Conservation (phyloP, 306 rosid genomes). For the Vigna trinervia region DNA sequence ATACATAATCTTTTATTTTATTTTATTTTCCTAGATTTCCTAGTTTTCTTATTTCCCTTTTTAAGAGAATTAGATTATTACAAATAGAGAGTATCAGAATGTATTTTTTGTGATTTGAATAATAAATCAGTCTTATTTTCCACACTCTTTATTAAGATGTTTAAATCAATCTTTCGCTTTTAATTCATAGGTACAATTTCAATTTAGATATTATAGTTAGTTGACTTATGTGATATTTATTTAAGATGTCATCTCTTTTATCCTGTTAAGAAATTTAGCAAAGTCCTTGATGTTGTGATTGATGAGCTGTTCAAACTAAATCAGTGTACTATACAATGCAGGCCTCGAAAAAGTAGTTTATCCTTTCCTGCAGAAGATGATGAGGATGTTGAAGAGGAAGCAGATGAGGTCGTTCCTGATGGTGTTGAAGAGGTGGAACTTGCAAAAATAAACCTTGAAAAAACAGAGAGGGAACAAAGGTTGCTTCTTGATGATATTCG, state of each 20-base stretch:
- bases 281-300: slow-evolving; percentile 43
- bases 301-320: slow-evolving; percentile 44
- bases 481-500: slow-evolving; percentile 87
- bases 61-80: too few species aligned
- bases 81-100: too few species aligned
- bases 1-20: too few species aligned
- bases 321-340: slow-evolving; percentile 50
- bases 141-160: slow-evolving; percentile 2
- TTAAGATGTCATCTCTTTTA: slow-evolving; percentile 6
- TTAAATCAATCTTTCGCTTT: slow-evolving; percentile 12
- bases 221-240: neutral
- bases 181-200: slow-evolving; percentile 8
- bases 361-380: slow-evolving; percentile 91
- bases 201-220: slow-evolving; percentile 29
- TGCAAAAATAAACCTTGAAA: slow-evolving; percentile 85
- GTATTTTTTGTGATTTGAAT: too few species aligned
- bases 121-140: too few species aligned
- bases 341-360: slow-evolving; percentile 94
- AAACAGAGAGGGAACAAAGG: slow-evolving; percentile 79
- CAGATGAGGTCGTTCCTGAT: slow-evolving; percentile 97
- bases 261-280: slow-evolving; percentile 23
- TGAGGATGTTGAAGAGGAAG: slow-evolving; percentile 95
- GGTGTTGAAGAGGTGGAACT: slow-evolving; percentile 99
- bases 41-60: too few species aligned
- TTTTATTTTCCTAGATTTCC: too few species aligned